Conservation (phyloP, 2,329 filamentous ascomycete genomes). For the Alternaria novae-zelandiae region DNA sequence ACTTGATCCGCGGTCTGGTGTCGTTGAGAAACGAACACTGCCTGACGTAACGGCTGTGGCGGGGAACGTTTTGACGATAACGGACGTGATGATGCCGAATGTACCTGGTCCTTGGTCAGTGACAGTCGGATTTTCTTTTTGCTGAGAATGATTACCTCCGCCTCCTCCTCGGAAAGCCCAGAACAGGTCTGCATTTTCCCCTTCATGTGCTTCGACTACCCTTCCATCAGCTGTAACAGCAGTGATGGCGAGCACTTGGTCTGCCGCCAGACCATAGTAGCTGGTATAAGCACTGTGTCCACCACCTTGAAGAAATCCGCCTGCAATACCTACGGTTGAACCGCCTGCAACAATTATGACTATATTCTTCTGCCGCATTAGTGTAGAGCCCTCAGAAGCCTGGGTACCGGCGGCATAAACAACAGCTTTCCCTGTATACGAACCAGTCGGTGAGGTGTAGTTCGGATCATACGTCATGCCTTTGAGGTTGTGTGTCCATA, state of each 20-base stretch:
- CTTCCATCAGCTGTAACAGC: conserved; percentile 35
- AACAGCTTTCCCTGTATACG: conserved; percentile 46
- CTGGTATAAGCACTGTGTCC: conserved; percentile 53
- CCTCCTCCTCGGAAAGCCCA: conserved; percentile 40
- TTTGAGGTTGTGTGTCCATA: conserved; percentile 31
- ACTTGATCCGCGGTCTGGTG: conserved; percentile 11
- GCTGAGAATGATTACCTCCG: conserved; percentile 21
- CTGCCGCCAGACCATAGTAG: conserved; percentile 46
- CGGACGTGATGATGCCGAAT: conserved; percentile 35
- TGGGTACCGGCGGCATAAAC: conserved; percentile 61
- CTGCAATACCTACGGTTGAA: conserved; percentile 56
- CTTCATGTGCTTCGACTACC: conserved; percentile 29
- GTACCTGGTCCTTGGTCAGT: conserved; percentile 21
- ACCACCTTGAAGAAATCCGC: conserved; percentile 24
- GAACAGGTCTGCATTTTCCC: conserved; percentile 33
- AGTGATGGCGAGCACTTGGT: conserved; percentile 35
- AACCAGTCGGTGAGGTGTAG: conserved; percentile 14
- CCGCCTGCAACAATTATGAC: conserved; percentile 62
- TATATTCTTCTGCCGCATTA: conserved; percentile 52
- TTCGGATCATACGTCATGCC: conserved; percentile 19
- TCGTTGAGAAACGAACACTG: conserved; percentile 30
- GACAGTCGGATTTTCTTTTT: background rate
- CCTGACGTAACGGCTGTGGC: conserved; percentile 12
- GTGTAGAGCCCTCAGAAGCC: conserved; percentile 56
- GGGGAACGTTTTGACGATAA: conserved; percentile 46